phyloP scores from a whole-genome alignment of 75 land plant species.

The Cupressus sempervirens region DNA sequence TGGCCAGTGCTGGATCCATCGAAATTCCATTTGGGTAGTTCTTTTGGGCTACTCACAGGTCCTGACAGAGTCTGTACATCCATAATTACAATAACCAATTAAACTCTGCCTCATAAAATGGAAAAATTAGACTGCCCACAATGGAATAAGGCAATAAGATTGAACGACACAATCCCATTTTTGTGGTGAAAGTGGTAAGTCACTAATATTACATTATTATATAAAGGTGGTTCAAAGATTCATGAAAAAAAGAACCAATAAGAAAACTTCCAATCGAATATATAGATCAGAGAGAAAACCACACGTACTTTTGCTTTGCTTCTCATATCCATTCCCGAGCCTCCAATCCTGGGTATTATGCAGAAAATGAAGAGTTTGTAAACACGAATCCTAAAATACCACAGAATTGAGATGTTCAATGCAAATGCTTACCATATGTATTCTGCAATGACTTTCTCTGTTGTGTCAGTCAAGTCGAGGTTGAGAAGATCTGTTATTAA shows the following conservation, averaged over 20 bases:
- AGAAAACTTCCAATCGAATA: not conserved
- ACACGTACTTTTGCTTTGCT: conserved; percentile 62
- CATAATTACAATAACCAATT: not conserved
- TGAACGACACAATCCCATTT: too few relatives aligned
- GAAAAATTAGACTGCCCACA: not conserved
- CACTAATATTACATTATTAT: too few relatives aligned
- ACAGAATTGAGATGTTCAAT: not conserved
- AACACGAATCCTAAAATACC: not conserved
- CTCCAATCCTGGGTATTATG: conserved; percentile 68
- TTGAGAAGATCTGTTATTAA: conserved; percentile 57
- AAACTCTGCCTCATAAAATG: not conserved
- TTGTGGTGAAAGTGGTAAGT: too few relatives aligned
- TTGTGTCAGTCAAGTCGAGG: conserved; percentile 61
- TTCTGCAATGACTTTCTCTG: conserved; percentile 79
- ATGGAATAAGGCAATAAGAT: too few relatives aligned
- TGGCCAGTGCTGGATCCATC: conserved; percentile 98
- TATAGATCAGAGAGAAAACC: not conserved
- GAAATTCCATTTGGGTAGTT: conserved; percentile 93
- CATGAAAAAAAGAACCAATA: too few relatives aligned
- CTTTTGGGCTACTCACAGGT: conserved; percentile 55
- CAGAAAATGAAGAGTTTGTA: not conserved
- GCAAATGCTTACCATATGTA: conserved; percentile 68
- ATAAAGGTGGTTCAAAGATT: too few relatives aligned
- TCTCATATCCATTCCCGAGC: conserved; percentile 79
- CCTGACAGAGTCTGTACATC: conserved; percentile 46